Evolutionary conservation across 148 eudicot species (phyloP), one percentile per base, ranked within the genome.

Genomic region (Chenopodium album): DNA sequence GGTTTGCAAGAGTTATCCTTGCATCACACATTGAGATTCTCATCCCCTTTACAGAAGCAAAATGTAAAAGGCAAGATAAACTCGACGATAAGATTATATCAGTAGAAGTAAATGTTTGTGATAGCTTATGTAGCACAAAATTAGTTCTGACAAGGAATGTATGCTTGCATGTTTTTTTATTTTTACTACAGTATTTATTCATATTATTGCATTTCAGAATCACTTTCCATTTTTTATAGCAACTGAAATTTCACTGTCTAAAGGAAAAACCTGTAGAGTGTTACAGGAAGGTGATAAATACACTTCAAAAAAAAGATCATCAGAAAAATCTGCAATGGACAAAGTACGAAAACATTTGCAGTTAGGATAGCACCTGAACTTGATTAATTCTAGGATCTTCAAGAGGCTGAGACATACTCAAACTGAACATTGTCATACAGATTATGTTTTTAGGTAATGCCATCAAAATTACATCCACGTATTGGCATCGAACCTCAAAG

Each of bases 361-460:
- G 23, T 47, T 7, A 34, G 2, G 14, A 37, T 8, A 48, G 7
- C 10, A 2, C 41, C 34, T 69, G 20, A 44, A 8, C 20, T 41
- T 37, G 20, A 19, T 19, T 19, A 71, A 71, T 20, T 41, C 13
- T 37, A 2, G 16, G 28, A 71, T 37, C 26, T 37, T n/a, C 12
- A 17, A 71, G 19, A 32, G 73, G n/a, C 31, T 11, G 75, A 46
- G 75, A 46, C 54, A 71, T 41, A 14, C 28, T 71, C 74, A 71
- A 71, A 71, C 44, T 37, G 28, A 2, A 71, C 26, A n/a, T 47
- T 52, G 12, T 14, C 75, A 20, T 37, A 72, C 28, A 72, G 75
- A 44, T 72, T 20, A 72, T 41, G 74, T 71, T 71, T 71, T 71
- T 72, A 46, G 47, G 26, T 34, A 72, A 44, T 22, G 10, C 74